Evolutionary conservation across 75 land plant species (phyloP).

Genomic region (Sequoia sempervirens): DNA sequence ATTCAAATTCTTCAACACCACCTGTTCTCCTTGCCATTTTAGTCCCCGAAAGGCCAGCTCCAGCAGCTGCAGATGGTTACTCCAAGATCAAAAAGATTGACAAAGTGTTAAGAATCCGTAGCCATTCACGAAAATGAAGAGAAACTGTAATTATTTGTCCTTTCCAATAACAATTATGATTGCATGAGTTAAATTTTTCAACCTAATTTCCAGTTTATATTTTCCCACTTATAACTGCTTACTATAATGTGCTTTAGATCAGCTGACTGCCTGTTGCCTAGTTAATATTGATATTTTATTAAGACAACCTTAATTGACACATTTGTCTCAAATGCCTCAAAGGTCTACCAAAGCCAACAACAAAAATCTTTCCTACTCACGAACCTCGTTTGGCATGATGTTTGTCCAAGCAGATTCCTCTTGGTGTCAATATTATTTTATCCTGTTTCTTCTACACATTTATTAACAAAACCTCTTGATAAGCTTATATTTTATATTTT

Average conservation of each 20-base stretch:
- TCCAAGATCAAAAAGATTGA: not conserved
- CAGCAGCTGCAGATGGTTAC: slow-evolving; percentile 67
- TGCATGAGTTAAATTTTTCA: not conserved
- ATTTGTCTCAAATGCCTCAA: not conserved
- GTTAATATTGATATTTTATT: not conserved
- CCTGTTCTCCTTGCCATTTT: slow-evolving; percentile 98
- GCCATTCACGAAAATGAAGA: slow-evolving; percentile 3
- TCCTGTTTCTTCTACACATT: not conserved
- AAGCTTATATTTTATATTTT: not conserved
- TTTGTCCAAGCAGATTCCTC: not conserved
- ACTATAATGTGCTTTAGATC: not conserved
- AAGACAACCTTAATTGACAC: not conserved
- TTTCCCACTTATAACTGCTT: not conserved
- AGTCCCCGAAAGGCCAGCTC: slow-evolving; percentile 90
- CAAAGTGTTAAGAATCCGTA: not conserved
- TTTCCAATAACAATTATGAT: not conserved
- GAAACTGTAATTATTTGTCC: not conserved
- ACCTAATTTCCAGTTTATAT: not conserved
- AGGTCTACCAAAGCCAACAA: not conserved
- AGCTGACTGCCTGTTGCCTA: not conserved
- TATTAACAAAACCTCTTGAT: not conserved
- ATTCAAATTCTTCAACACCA: slow-evolving; percentile 89
- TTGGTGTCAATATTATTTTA: not conserved
- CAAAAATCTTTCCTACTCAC: not conserved
- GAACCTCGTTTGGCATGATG: not conserved